phyloP scores from a whole-genome alignment of 768 basidiomycete genomes.

The Tricholoma hemisulphureum region DNA sequence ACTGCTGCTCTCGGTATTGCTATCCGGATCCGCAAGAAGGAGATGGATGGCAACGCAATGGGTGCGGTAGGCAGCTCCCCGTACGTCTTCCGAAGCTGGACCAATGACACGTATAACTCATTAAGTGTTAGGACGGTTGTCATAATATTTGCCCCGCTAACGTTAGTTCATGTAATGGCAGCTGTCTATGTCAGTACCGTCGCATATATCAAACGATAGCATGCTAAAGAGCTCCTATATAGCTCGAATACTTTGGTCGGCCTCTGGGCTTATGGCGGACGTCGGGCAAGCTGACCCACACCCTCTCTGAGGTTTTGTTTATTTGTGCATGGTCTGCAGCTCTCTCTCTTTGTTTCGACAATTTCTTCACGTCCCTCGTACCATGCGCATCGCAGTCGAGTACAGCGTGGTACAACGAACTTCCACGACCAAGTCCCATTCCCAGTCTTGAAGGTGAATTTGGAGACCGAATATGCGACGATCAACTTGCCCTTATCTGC shows the following conservation, averaged over 20 bases:
- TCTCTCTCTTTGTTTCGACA: conserved; percentile 85
- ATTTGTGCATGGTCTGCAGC: conserved; percentile 94
- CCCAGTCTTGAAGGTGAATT: conserved; percentile 43
- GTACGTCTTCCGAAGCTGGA: conserved; percentile 41
- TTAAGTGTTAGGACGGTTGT: conserved; percentile 58
- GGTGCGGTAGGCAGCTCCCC: conserved; percentile 83
- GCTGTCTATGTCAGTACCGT: conserved; percentile 72
- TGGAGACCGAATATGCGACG: conserved; percentile 64
- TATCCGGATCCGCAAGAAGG: conserved; percentile 64
- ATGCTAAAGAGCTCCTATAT: conserved; percentile 9
- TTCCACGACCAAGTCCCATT: conserved; percentile 50
- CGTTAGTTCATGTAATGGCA: conserved; percentile 79
- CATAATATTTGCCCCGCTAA: conserved; percentile 82
- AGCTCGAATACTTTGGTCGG: conserved; percentile 92
- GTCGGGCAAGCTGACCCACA: conserved; percentile 82
- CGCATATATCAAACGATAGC: not conserved
- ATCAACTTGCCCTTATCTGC: conserved; percentile 75
- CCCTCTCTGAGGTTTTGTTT: conserved; percentile 83
- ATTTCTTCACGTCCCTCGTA: conserved; percentile 84
- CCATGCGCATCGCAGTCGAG: conserved; percentile 64
- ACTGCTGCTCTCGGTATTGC: conserved; percentile 77
- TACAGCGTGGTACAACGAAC: conserved; percentile 72
- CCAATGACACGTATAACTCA: not conserved
- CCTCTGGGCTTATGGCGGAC: conserved; percentile 92
- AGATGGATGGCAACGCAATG: conserved; percentile 47